These are phyloP conservation scores for Pyrus betulifolia DNA, from an alignment of 306 rosid species.

Conservation along the genomic window DNA sequence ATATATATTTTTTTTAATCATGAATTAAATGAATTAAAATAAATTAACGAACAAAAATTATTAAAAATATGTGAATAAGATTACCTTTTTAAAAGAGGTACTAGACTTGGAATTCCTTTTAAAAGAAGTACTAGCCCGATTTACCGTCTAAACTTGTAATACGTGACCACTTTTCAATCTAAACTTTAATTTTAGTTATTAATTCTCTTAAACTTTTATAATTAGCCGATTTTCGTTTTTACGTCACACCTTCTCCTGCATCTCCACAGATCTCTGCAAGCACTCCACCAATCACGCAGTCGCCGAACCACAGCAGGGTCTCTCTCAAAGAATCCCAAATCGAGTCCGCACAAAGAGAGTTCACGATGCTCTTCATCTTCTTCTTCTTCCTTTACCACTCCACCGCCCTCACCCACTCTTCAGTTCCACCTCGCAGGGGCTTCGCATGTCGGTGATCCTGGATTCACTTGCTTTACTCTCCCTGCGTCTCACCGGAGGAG, in stretches of 20 bases:
- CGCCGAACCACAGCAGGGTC: slow-evolving; percentile 78
- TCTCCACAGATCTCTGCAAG: too few relatives aligned
- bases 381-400: slow-evolving; percentile 95
- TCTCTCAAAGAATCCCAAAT: slow-evolving; percentile 54
- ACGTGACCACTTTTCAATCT: too few relatives aligned
- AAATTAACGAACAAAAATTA: too few relatives aligned
- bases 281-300: slow-evolving; percentile 86
- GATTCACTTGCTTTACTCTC: slow-evolving; percentile 72
- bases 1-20: rapidly evolving
- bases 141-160: too few relatives aligned
- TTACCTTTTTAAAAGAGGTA: too few relatives aligned
- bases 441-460: slow-evolving; percentile 59
- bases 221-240: too few relatives aligned
- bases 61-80: too few relatives aligned
- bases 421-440: slow-evolving; percentile 30
- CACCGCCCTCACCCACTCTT: slow-evolving; percentile 64
- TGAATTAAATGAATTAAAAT: rapidly evolving
- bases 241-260: too few relatives aligned
- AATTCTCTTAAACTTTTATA: too few relatives aligned
- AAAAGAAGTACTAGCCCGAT: too few relatives aligned
- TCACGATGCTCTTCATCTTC: slow-evolving; percentile 54
- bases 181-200: too few relatives aligned
- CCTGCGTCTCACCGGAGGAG: slow-evolving; percentile 57
- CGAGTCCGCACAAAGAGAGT: slow-evolving; percentile 59
- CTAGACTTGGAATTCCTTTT: too few relatives aligned